These are phyloP conservation scores for Hemileia vastatrix DNA, from an alignment of 1,284 basidiomycete genomes.

Conservation along the genomic window DNA sequence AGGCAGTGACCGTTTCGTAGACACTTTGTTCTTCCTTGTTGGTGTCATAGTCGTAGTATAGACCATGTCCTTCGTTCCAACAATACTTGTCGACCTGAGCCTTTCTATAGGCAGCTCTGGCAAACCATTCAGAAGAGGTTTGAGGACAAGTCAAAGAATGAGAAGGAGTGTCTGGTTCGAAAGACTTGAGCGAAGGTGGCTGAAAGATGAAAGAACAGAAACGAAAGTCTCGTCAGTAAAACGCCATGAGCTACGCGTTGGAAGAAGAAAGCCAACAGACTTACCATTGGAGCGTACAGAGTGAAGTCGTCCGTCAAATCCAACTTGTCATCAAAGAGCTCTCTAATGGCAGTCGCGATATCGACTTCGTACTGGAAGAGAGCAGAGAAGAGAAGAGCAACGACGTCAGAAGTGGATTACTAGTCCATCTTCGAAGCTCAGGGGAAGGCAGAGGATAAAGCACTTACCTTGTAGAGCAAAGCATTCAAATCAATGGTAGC, in stretches of 20 bases:
- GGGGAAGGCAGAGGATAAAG: background rate
- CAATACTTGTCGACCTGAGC: conserved; percentile 83
- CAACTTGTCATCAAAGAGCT: conserved; percentile 84
- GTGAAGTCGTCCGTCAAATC: conserved; percentile 84
- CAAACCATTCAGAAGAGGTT: conserved; percentile 78
- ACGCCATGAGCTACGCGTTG: conserved; percentile 45
- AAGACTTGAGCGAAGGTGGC: conserved; percentile 52
- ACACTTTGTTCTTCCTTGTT: conserved; percentile 76
- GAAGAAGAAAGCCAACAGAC: conserved; percentile 77
- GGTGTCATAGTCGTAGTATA: conserved; percentile 96
- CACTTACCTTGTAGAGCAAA: conserved; percentile 58
- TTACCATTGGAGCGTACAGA: too few relatives aligned
- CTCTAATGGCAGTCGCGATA: conserved; percentile 60
- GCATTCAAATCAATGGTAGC: conserved; percentile 93
- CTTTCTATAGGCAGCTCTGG: conserved; percentile 67
- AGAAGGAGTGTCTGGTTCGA: conserved; percentile 50
- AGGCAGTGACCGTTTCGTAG: conserved; percentile 88
- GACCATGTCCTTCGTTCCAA: conserved; percentile 83
- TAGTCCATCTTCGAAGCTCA: conserved; percentile 27
- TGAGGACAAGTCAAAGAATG: conserved; percentile 58
- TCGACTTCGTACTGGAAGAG: conserved; percentile 39
- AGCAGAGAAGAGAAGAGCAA: background rate
- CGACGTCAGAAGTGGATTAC: conserved; percentile 56
- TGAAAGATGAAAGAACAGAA: background rate
- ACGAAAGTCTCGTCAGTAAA: conserved; percentile 1